A percentile compares a stretch with the other conserved stretches of the same genome.
phyloP scores from a whole-genome alignment of 1,139 yeast genomes.

The Torulaspora globosa region DNA sequence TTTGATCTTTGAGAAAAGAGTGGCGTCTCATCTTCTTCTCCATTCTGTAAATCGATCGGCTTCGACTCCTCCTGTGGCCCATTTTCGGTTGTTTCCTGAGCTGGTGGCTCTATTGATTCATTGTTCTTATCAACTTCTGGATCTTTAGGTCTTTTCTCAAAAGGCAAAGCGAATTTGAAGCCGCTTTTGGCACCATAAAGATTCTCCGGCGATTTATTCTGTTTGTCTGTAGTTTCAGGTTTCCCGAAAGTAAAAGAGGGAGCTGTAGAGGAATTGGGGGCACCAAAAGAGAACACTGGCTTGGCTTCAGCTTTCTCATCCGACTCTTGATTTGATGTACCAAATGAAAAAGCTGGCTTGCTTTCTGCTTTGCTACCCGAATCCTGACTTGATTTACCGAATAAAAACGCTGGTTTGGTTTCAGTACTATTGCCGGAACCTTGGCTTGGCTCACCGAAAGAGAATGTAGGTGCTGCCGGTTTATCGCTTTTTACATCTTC shows the following conservation, averaged over 20 bases:
- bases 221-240: slow-evolving; percentile 4
- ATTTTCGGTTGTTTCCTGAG: slow-evolving; percentile 13
- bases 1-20: slow-evolving; percentile 68
- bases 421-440: background rate
- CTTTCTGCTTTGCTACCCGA: background rate
- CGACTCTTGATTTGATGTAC: slow-evolving; percentile 4
- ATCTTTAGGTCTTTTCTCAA: slow-evolving; percentile 22
- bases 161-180: slow-evolving; percentile 35
- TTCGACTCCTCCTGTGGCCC: slow-evolving; percentile 38
- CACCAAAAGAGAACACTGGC: slow-evolving; percentile 4
- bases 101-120: slow-evolving; percentile 3
- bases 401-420: slow-evolving; percentile 20
- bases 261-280: slow-evolving; percentile 9
- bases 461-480: slow-evolving; percentile 2
- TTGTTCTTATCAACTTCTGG: background rate
- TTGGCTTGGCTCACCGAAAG: background rate
- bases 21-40: slow-evolving; percentile 78
- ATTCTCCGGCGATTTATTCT: background rate
- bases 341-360: slow-evolving; percentile 23
- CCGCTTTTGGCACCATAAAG: slow-evolving; percentile 23
- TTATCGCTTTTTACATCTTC: slow-evolving; percentile 8
- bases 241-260: slow-evolving; percentile 28
- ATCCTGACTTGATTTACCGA: background rate
- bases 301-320: slow-evolving; percentile 6
- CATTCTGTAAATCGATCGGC: slow-evolving; percentile 57